A percentile compares a stretch with the other conserved stretches of the same genome.
Evolutionary conservation across 805 yeast species (phyloP).

Genomic region (Geotrichum ghanense): DNA sequence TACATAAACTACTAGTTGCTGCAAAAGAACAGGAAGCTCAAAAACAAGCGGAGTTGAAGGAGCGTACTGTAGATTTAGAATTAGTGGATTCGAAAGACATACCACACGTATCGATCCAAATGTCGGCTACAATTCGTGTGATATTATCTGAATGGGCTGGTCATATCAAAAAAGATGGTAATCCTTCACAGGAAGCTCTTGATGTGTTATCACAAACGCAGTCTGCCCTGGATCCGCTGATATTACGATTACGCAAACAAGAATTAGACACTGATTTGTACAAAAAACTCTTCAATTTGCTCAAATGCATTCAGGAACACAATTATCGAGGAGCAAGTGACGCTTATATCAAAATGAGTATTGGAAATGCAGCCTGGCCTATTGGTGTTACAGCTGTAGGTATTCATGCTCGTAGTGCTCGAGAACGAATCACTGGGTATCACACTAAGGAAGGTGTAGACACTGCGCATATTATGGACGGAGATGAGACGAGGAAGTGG

Average conservation of each 20-base stretch:
- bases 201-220: constrained; percentile 36
- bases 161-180: constrained; percentile 2
- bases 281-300: constrained; percentile 46
- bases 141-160: constrained; percentile 30
- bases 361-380: constrained; percentile 90
- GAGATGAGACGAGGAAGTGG: constrained; percentile 68
- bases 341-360: constrained; percentile 60
- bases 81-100: constrained; percentile 25
- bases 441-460: constrained; percentile 23
- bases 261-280: constrained; percentile 31
- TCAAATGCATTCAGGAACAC: constrained; percentile 45
- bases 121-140: constrained; percentile 37
- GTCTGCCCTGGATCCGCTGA: constrained; percentile 36
- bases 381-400: constrained; percentile 74
- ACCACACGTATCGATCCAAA: constrained; percentile 28
- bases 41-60: constrained; percentile 20
- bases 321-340: constrained; percentile 48
- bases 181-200: constrained; percentile 12
- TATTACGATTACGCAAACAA: constrained; percentile 41
- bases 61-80: constrained; percentile 14
- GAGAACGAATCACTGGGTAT: constrained; percentile 40
- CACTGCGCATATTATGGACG: constrained; percentile 65
- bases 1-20: constrained; percentile 11
- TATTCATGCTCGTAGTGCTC: constrained; percentile 64
- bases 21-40: constrained; percentile 15